Evolutionary conservation across 495 filamentous ascomycete genomes (phyloP), one percentile per base, ranked within the genome.

Genomic region (Tuber calosporum): DNA sequence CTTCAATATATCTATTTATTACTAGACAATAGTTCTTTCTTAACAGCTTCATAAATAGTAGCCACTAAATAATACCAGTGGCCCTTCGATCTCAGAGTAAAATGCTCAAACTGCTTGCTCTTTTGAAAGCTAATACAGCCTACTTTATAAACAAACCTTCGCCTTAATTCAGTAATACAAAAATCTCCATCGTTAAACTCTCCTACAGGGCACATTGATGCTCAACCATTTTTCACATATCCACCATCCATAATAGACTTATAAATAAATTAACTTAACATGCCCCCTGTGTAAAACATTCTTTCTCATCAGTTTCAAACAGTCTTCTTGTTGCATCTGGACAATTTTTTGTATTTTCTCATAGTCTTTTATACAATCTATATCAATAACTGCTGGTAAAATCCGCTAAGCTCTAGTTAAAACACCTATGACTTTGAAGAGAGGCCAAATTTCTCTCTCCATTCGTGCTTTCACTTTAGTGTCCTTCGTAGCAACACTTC

Each of bases 261-360:
- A 40, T 58, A 58, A 45, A 58, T 4, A 66, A 20, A 68, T 72
- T 72, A 4, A 72, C 38, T 36, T 39, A 42, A 30, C 53, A 68
- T 15, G 48, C 40, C 4, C 37, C 8, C n/a, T 68, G 53, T 17
- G 71, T 41, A 43, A 72, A 72, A 36, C 71, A 72, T 43, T 72
- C 53, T 7, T 42, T 17, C 5, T 72, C 37, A 17, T 72, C 71
- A 1, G 39, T 72, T 2, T 30, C n/a, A 58, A 58, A 72, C 9
- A 43, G 45, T 30, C 9, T 11, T 38, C 48, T 67, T 68, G 34
- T 45, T 43, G n/a, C 30, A 41, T 38, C 34, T 22, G 58, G 43
- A 26, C 9, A 30, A 30, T 37, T 41, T 26, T 17, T 5, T 4
- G 67, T 19, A 72, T 72, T n/a, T 42, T 15, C 38, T 72, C 39